Percentiles rank a stretch among this genome's conserved stretches.
Conservation (phyloP, 805 yeast species). For the Scheffersomyces ergatensis region DNA sequence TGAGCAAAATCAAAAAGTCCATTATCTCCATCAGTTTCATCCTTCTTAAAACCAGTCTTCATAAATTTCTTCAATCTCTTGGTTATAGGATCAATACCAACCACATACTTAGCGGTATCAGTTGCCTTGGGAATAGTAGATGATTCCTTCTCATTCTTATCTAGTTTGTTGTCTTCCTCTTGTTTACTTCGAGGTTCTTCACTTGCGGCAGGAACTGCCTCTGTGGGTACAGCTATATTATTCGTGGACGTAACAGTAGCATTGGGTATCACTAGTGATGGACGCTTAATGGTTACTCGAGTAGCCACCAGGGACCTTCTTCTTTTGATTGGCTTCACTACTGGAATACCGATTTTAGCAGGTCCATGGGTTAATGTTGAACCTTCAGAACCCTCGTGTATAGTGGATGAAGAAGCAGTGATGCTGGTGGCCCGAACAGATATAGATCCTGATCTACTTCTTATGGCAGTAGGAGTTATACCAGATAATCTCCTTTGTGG, state of each 20-base stretch:
- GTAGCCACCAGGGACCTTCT: constrained; percentile 22
- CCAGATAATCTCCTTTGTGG: constrained; percentile 37
- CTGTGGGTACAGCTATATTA: constrained; percentile 9
- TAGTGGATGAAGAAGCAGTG: constrained; percentile 8
- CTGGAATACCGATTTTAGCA: constrained; percentile 37
- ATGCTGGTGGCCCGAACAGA: constrained; percentile 20
- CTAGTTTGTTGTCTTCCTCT: constrained; percentile 1
- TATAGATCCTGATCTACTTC: constrained; percentile 28
- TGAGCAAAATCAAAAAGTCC: constrained; percentile 3
- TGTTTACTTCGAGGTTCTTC: constrained; percentile 3
- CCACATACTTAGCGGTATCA: constrained; percentile 18
- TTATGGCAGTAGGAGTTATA: constrained; percentile 20
- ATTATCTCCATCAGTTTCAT: constrained; percentile 10
- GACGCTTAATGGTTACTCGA: constrained; percentile 8
- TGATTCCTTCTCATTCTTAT: constrained; percentile 2
- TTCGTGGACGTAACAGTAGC: constrained; percentile 1
- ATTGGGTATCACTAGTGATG: not conserved
- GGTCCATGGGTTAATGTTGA: constrained; percentile 17
- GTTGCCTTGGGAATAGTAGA: constrained; percentile 8
- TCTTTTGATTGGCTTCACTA: constrained; percentile 24
- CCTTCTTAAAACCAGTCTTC: constrained; percentile 3
- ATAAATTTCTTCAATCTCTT: constrained; percentile 28
- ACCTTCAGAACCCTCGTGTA: constrained; percentile 10
- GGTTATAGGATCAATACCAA: constrained; percentile 31
- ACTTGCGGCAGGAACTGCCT: constrained; percentile 8